Conservation (phyloP, 371 early-diverging fungal genomes). For the Mucor plumbeus region DNA sequence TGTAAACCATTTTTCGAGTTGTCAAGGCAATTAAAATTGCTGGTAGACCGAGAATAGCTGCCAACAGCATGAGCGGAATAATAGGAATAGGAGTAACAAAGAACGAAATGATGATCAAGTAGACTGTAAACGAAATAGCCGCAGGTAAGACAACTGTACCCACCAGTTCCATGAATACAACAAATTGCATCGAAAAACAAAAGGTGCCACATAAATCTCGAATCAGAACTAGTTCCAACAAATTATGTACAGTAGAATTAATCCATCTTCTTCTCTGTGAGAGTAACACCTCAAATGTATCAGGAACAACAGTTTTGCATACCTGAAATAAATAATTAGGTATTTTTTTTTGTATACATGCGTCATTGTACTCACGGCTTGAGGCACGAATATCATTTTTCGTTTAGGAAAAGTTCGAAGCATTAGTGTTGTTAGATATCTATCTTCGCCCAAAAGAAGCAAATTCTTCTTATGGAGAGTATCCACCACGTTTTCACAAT, state of each 20-base stretch:
- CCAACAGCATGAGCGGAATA: slow-evolving; percentile 72
- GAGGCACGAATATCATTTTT: slow-evolving; percentile 92
- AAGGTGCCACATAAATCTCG: slow-evolving; percentile 94
- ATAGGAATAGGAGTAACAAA: slow-evolving; percentile 59
- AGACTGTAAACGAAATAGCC: slow-evolving; percentile 85
- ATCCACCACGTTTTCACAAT: slow-evolving; percentile 89
- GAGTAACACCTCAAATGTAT: slow-evolving; percentile 83
- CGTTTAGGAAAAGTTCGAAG: slow-evolving; percentile 91
- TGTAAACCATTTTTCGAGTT: slow-evolving; percentile 80
- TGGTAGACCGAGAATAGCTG: slow-evolving; percentile 83
- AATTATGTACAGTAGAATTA: slow-evolving; percentile 95
- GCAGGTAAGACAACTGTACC: slow-evolving; percentile 95
- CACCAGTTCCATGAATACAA: slow-evolving; percentile 91
- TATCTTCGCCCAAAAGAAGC: slow-evolving; percentile 93
- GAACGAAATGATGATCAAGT: slow-evolving; percentile 71
- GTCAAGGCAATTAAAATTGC: slow-evolving; percentile 86
- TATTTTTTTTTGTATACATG: neutral
- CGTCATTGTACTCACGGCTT: slow-evolving; percentile 58
- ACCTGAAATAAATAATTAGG: slow-evolving; percentile 36
- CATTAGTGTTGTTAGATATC: slow-evolving; percentile 95
- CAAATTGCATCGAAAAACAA: slow-evolving; percentile 97
- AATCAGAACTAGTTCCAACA: slow-evolving; percentile 89
- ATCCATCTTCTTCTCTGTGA: slow-evolving; percentile 97
- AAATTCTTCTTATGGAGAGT: slow-evolving; percentile 97
- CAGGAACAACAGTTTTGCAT: slow-evolving; percentile 96